Evolutionary conservation across 352 stramenopile species (phyloP).

Genomic region (Phytophthora gonapodyides): DNA sequence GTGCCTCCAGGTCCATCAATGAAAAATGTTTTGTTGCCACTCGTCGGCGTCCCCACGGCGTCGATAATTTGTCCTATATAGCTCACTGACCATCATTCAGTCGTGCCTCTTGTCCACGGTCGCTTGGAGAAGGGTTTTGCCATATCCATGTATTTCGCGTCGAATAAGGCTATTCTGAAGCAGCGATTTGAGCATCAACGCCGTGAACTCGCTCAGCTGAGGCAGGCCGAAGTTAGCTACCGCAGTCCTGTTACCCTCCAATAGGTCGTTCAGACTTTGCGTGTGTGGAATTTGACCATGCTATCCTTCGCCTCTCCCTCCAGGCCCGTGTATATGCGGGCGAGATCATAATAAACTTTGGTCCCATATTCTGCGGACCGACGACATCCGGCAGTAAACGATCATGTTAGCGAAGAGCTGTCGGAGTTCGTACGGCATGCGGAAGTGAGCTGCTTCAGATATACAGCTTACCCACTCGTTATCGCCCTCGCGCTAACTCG

Average conservation of each 20-base stretch:
- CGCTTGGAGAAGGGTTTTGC: neutral
- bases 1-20: too few relatives aligned
- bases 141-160: slow-evolving; percentile 5
- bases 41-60: neutral
- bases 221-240: slow-evolving; percentile 12
- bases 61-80: too few relatives aligned
- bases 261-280: slow-evolving; percentile 11
- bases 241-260: slow-evolving; percentile 10
- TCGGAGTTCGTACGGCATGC: slow-evolving; percentile 34
- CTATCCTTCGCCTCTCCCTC: neutral
- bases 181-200: neutral
- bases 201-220: slow-evolving; percentile 13
- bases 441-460: slow-evolving; percentile 18
- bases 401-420: slow-evolving; percentile 31
- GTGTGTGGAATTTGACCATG: slow-evolving; percentile 20
- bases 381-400: too few relatives aligned
- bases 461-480: slow-evolving; percentile 26
- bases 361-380: slow-evolving; percentile 17
- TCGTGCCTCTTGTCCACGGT: too few relatives aligned
- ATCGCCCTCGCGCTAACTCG: slow-evolving; percentile 29
- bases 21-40: too few relatives aligned
- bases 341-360: slow-evolving; percentile 22
- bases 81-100: too few relatives aligned
- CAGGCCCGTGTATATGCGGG: neutral
- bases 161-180: slow-evolving; percentile 11